Evolutionary conservation across 352 stramenopile species (phyloP), one percentile per base, ranked within the genome.

Genomic region (Pythium oligandrum): DNA sequence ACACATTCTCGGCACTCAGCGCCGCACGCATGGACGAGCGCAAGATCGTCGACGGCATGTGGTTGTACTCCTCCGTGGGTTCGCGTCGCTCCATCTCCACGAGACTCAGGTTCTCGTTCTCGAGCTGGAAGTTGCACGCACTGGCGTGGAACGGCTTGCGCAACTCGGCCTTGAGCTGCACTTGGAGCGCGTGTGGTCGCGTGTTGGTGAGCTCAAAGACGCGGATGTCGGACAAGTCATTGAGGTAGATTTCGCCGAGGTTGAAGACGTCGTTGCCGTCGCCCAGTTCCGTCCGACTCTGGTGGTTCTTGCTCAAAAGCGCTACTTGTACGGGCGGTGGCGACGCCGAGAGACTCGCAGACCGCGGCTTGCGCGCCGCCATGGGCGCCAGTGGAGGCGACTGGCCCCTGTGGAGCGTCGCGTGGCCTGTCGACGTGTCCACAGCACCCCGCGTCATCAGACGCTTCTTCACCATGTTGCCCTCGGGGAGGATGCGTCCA

Each of bases 101-200:
- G 45, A 86, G 75, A 42, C 57, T 75, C 32, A 91, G 48, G 63
- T 95, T 95, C 63, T 95, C 85, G 59, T 95, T 95, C 54, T 95
- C 79, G 31, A 92, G 75, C 56, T 95, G 85, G 55, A 93, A 95
- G n/a, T 71, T 70, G 64, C 73, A 91, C n/a, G 64, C 53, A 44
- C 71, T 94, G 12, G 56, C 44, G 45, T 92, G 82, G 50, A 94
- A 95, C 5, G 83, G 86, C 45, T 93, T 92, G 48, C 81, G 76
- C 53, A 94, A 63, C 55, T 95, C 84, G 5, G 71, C 71, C 26
- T 76, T 78, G 37, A 95, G 68, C 49, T 80, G 63, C n/a, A 94
- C 53, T 36, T 72, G 73, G 35, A 95, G 38, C 3, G 61, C 57
- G 6, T 69, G 68, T 17, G 74, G 30, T 52, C 72, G 83, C 9